Percentiles rank a stretch among this genome's conserved stretches.
These are phyloP conservation scores for Zymoseptoria pseudotritici DNA, from an alignment of 2,329 filamentous ascomycete genomes.

Conservation along the genomic window DNA sequence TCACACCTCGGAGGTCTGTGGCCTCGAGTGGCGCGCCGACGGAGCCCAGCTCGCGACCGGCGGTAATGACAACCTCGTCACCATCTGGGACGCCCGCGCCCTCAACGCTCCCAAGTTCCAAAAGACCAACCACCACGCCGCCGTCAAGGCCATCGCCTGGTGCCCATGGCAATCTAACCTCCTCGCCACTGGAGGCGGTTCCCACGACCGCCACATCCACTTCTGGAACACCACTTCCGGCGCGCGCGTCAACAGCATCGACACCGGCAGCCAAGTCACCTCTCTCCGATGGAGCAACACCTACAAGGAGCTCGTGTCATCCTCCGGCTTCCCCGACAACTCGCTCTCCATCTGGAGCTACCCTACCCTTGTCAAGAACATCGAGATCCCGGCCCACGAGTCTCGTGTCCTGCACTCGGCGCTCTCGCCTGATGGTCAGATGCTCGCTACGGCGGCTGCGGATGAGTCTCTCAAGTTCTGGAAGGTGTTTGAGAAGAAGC, in stretches of 20 bases:
- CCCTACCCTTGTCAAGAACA: constrained; percentile 90
- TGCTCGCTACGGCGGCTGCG: constrained; percentile 90
- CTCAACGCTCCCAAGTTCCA: constrained; percentile 94
- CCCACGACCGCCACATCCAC: constrained; percentile 95
- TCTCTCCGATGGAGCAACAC: constrained; percentile 92
- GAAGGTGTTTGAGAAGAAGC: constrained; percentile 99
- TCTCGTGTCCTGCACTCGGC: constrained; percentile 94
- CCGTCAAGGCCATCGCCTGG: constrained; percentile 96
- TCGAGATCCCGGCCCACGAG: constrained; percentile 96
- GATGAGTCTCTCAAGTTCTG: constrained; percentile 99
- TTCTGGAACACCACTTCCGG: constrained; percentile 99
- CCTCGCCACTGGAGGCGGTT: constrained; percentile 90
- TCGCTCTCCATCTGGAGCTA: constrained; percentile 99
- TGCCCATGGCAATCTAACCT: constrained; percentile 99
- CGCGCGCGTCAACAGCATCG: constrained; percentile 96
- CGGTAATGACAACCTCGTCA: constrained; percentile 97
- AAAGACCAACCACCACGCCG: constrained; percentile 99
- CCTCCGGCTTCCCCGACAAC: constrained; percentile 98
- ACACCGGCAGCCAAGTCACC: constrained; percentile 95
- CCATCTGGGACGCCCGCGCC: constrained; percentile 96
- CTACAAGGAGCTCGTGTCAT: constrained; percentile 97
- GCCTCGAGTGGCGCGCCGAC: constrained; percentile 94
- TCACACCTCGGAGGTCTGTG: constrained; percentile 96
- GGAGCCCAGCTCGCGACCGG: constrained; percentile 94
- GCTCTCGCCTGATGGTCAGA: constrained; percentile 94